phyloP scores from a whole-genome alignment of 306 rosid genomes.

The Urtica urens region DNA sequence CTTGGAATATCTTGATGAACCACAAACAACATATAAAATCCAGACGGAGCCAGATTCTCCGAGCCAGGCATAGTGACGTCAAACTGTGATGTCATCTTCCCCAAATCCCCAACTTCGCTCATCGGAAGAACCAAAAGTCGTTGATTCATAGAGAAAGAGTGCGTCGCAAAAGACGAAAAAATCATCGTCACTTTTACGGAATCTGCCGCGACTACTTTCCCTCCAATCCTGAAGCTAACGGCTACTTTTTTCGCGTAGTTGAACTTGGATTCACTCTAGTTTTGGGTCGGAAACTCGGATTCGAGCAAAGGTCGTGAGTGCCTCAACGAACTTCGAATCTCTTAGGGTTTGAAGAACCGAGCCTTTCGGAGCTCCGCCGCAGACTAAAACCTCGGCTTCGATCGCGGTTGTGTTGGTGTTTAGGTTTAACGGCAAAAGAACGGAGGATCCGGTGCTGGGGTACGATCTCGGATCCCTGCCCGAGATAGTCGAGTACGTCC shows the following conservation, averaged over 20 bases:
- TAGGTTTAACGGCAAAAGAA: conserved; percentile 43
- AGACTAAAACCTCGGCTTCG: conserved; percentile 51
- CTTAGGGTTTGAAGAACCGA: background rate
- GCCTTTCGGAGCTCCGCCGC: conserved; percentile 65
- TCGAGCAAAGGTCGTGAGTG: conserved; percentile 42
- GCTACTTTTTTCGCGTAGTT: conserved; percentile 7
- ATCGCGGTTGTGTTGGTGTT: conserved; percentile 2
- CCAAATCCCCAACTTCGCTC: conserved; percentile 13
- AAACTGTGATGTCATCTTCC: conserved; percentile 19
- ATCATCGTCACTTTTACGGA: conserved; percentile 35
- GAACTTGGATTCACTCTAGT: conserved; percentile 29
- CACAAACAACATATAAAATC: conserved; percentile 51
- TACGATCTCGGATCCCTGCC: conserved; percentile 57
- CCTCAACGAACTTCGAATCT: conserved; percentile 14
- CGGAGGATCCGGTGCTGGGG: conserved; percentile 68
- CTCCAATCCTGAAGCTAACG: conserved; percentile 14
- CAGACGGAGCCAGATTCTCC: conserved; percentile 48
- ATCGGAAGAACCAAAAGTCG: conserved; percentile 34
- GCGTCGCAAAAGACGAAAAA: conserved; percentile 63
- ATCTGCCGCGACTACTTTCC: background rate
- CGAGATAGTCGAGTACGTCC: conserved; percentile 36
- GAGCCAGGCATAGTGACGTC: conserved; percentile 35
- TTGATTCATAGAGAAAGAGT: conserved; percentile 77
- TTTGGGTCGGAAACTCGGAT: conserved; percentile 51
- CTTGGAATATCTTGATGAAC: conserved; percentile 61